Evolutionary conservation across 768 basidiomycete genomes (phyloP), one percentile per base, ranked within the genome.

Genomic region (Gautieria morchelliformis): DNA sequence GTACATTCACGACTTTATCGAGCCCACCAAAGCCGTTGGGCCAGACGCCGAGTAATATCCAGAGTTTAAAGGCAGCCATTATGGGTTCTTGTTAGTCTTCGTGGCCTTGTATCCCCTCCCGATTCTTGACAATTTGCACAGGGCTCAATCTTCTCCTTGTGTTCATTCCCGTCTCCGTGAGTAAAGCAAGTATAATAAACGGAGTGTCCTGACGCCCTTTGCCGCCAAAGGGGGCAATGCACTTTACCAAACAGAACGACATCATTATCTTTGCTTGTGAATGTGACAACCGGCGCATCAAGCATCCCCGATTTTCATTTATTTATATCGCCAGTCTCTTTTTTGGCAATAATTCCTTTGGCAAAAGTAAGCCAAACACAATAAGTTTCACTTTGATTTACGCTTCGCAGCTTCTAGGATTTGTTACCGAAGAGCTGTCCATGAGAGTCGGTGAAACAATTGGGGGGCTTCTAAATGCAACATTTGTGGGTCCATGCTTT

Each of bases 391-490:
- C 20, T 20, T 22, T 37, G 27, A 14, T 12, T 42, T 30, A 42
- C n/a, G 10, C 27, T 60, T 30, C 12, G 1, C 57, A 89, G 85
- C 70, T 92, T 5, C 75, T 93, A 2, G 85, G 84, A 1, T 92
- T 91, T 65, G 89, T 89, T 1, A 93, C 91, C 0, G 91, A 93
- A 59, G 88, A 93, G 61, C 62, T 93, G 17, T 87, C 91, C 3
- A 64, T 90, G 55, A 82, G 89, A 32, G 83, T 92, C 1, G 91
- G 90, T 1, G 85, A 89, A 68, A 89, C 89, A 1, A 71, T 91
- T 11, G 89, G 89, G 3, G 90, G 90, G 40, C 76, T 93, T 2
- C 67, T 93, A 56, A 93, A 93, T 70, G 91, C 91, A 20, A 93
- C 90, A 14, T 72, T 90, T 61, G 86, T 89, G 46, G 58, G 67